Percentiles rank a stretch among this genome's conserved stretches.
These are phyloP conservation scores for Beauveria asiatica DNA, from an alignment of 2,329 filamentous ascomycete species.

Conservation along the genomic window DNA sequence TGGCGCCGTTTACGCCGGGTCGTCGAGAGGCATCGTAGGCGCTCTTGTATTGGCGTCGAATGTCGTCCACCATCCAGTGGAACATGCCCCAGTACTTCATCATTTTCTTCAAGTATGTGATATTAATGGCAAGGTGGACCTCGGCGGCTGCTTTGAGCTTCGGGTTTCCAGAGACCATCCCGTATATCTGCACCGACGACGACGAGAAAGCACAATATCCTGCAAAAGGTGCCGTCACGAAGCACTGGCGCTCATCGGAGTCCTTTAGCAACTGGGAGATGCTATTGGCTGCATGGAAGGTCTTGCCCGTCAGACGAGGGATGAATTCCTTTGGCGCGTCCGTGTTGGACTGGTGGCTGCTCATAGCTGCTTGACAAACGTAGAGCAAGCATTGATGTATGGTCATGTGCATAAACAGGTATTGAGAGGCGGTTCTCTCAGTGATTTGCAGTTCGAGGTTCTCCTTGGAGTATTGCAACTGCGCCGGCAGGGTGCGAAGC, in stretches of 20 bases:
- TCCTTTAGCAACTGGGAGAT: constrained; percentile 81
- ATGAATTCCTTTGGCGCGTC: constrained; percentile 74
- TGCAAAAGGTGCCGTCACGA: constrained; percentile 82
- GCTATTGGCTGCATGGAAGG: constrained; percentile 74
- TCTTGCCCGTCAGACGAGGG: constrained; percentile 63
- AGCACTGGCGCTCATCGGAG: constrained; percentile 56
- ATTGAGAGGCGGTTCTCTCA: constrained; percentile 82
- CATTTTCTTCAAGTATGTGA: constrained; percentile 88
- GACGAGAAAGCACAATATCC: constrained; percentile 93
- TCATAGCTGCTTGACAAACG: constrained; percentile 77
- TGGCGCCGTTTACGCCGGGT: constrained; percentile 20
- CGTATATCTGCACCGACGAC: constrained; percentile 88
- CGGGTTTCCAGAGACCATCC: constrained; percentile 78
- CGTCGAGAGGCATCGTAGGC: constrained; percentile 74
- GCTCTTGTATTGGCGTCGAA: constrained; percentile 78
- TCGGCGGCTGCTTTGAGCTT: constrained; percentile 70
- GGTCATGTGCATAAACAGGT: constrained; percentile 83
- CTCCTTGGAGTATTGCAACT: constrained; percentile 66
- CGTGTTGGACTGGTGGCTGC: constrained; percentile 54
- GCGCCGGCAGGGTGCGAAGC: constrained; percentile 57
- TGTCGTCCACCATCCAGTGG: constrained; percentile 88
- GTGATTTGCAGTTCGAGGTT: constrained; percentile 80
- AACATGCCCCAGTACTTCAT: constrained; percentile 99
- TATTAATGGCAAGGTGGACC: constrained; percentile 75
- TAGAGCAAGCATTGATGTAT: constrained; percentile 87